Conservation (phyloP, 2,329 filamentous ascomycete species). For the Fusarium nematophilum region DNA sequence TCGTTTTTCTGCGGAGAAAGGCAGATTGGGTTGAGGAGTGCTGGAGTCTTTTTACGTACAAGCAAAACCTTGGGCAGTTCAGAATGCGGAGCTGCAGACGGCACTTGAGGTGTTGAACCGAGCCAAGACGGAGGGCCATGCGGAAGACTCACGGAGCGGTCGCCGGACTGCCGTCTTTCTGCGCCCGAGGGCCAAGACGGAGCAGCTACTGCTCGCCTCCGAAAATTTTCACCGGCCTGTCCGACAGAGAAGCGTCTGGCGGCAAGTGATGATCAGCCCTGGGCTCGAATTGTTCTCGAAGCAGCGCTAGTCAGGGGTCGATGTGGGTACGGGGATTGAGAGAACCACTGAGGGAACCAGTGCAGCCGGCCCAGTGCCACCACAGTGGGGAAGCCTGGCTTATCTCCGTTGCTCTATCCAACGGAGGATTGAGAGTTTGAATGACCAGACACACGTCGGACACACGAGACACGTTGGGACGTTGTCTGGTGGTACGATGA, state of each 20-base stretch:
- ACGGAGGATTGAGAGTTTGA: too few species aligned
- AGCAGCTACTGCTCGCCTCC: constrained; percentile 17
- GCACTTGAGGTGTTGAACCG: not conserved
- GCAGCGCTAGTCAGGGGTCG: constrained; percentile 24
- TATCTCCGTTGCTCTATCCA: too few species aligned
- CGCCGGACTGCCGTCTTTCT: not conserved
- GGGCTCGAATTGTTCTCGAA: constrained; percentile 35
- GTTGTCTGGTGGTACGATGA: too few species aligned
- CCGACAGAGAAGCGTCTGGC: constrained; percentile 1
- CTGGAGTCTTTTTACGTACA: constrained; percentile 29
- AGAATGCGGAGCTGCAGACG: constrained; percentile 29
- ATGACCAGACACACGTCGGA: too few species aligned
- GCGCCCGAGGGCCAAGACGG: constrained; percentile 18
- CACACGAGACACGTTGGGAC: too few species aligned
- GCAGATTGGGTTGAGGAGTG: constrained; percentile 38
- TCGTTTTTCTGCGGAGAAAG: constrained; percentile 34
- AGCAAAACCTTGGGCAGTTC: constrained; percentile 8
- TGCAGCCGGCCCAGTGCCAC: too few species aligned
- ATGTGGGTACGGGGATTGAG: constrained; percentile 6
- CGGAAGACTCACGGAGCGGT: not conserved
- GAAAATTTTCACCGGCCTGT: constrained; percentile 21
- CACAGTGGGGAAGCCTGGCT: too few species aligned
- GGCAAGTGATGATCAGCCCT: not conserved
- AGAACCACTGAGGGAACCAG: too few species aligned
- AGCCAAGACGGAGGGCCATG: constrained; percentile 2